Evolutionary conservation across 2,329 filamentous ascomycete species (phyloP).

Genomic region (Diplodia seriata): DNA sequence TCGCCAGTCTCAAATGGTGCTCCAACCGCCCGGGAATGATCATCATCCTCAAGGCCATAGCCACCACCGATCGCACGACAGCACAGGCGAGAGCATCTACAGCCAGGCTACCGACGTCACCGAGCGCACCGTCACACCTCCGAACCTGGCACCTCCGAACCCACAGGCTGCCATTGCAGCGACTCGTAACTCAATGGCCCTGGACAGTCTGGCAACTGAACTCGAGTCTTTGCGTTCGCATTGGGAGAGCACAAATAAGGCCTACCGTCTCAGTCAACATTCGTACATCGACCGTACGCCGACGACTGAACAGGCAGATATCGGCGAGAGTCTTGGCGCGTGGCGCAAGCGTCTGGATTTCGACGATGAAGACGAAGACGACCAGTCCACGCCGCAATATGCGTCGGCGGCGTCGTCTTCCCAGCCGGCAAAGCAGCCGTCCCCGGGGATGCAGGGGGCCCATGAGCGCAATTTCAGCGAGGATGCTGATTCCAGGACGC

Average conservation of each 20-base stretch:
- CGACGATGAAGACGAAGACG: conserved; percentile 38
- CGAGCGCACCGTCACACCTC: conserved; percentile 41
- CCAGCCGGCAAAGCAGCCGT: conserved; percentile 17
- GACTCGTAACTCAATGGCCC: conserved; percentile 69
- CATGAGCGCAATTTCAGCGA: conserved; percentile 16
- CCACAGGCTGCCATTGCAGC: conserved; percentile 40
- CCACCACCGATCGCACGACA: conserved; percentile 61
- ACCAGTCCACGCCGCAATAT: conserved; percentile 9
- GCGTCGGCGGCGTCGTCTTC: neutral
- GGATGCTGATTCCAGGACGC: conserved; percentile 16
- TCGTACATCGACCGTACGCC: conserved; percentile 79
- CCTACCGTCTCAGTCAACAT: conserved; percentile 86
- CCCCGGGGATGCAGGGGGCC: conserved; percentile 2
- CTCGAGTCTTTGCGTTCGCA: conserved; percentile 88
- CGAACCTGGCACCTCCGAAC: conserved; percentile 39
- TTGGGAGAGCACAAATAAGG: conserved; percentile 96
- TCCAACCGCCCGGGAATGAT: neutral
- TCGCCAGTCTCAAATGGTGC: conserved; percentile 65
- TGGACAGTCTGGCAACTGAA: conserved; percentile 91
- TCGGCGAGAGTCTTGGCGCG: conserved; percentile 44
- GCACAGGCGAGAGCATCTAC: conserved; percentile 64
- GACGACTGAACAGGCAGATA: conserved; percentile 44
- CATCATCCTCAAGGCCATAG: conserved; percentile 36
- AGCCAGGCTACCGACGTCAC: conserved; percentile 47
- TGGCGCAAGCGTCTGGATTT: conserved; percentile 46